Evolutionary conservation across 495 filamentous ascomycete genomes (phyloP), one percentile per base, ranked within the genome.

Genomic region (Aspergillus avenaceus): DNA sequence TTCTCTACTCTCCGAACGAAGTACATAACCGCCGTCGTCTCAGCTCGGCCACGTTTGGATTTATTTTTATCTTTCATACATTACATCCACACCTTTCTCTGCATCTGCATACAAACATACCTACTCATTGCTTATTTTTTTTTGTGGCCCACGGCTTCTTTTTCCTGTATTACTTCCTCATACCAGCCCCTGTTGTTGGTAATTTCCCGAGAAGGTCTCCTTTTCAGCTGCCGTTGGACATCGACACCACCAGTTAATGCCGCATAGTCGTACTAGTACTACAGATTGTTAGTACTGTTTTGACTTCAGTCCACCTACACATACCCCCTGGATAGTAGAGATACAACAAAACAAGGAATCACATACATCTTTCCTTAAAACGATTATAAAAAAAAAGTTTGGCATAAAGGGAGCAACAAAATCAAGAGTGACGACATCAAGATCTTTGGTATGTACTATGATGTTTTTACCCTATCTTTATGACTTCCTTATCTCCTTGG

Each of bases 121-220:
- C 18, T 21, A 38, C 34, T 1, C 13, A 6, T 29, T 32, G 42
- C 36, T 47, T 55, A 50, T 46, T 29, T 21, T 41, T 47, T 13
- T 32, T 31, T 25, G 7, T 41, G 26, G 5, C 22, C 24, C n/a
- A 14, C 23, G 12, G 11, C 19, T 18, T 41, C 43, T 43, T 26
- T 19, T 46, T 31, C 27, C 42, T 18, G 41, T 41, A 50, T 50
- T 40, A 27, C 45, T 45, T 22, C 31, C 23, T 47, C 41, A 47
- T 52, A 29, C 42, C 47, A 50, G 49, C 37, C 47, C 24, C 26
- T 27, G 37, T 21, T 29, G 14, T 9, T 11, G 13, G 27, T 43
- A 45, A 55, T 50, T 47, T 36, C 50, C 58, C 51, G 54, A 54
- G 58, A 24, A 48, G 50, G 47, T 60, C 56, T 47, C 37, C 38